phyloP scores from a whole-genome alignment of 768 basidiomycete species.

The Hygrocybe punicea region DNA sequence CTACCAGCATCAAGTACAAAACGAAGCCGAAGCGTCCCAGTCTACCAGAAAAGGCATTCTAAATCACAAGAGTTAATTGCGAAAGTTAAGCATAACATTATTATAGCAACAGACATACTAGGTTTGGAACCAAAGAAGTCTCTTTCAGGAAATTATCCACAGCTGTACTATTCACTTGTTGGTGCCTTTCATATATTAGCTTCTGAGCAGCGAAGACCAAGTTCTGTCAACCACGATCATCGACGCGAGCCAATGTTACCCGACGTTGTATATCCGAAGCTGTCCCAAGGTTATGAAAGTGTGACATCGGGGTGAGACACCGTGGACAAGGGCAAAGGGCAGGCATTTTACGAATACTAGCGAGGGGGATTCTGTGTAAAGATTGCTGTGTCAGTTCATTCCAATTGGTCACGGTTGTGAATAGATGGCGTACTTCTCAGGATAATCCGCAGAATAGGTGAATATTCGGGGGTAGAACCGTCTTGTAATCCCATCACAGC shows the following conservation, averaged over 20 bases:
- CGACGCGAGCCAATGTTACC: not conserved
- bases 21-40: slow-evolving; percentile 21
- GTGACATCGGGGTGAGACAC: slow-evolving; percentile 19
- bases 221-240: not conserved
- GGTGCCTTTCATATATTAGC: not conserved
- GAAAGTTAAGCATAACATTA: not conserved
- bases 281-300: slow-evolving; percentile 29
- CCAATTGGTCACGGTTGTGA: not conserved
- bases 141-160: slow-evolving; percentile 13
- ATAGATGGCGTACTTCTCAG: slow-evolving; percentile 29
- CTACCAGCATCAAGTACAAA: slow-evolving; percentile 24
- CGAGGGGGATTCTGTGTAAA: slow-evolving; percentile 19
- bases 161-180: slow-evolving; percentile 2
- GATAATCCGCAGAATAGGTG: slow-evolving; percentile 36
- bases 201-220: slow-evolving; percentile 17
- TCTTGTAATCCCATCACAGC: slow-evolving; percentile 26
- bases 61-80: not conserved
- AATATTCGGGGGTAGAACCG: slow-evolving; percentile 32
- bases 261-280: slow-evolving; percentile 12
- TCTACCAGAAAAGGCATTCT: not conserved
- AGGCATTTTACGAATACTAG: slow-evolving; percentile 13
- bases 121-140: slow-evolving; percentile 19
- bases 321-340: slow-evolving; percentile 27
- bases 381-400: slow-evolving; percentile 2
- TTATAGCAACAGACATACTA: not conserved